A percentile compares a stretch with the other conserved stretches of the same genome.
Evolutionary conservation across 139 green algal species (phyloP).

Genomic region (Chara braunii): DNA sequence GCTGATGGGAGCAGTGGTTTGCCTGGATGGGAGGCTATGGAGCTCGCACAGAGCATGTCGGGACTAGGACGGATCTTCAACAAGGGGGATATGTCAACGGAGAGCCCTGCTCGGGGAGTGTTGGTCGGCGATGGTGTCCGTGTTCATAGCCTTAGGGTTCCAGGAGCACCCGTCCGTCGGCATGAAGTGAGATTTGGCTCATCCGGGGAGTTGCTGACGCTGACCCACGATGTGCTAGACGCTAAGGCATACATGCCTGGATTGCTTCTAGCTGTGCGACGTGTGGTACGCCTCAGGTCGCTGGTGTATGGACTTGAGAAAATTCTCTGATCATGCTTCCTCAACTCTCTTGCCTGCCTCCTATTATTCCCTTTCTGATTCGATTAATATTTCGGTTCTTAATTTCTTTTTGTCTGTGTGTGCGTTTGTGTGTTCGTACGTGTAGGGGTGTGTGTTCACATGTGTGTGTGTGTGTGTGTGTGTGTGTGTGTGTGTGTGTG

Average conservation of each 20-base stretch:
- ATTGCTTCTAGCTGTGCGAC: slow-evolving; percentile 24
- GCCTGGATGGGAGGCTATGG: too few relatives aligned
- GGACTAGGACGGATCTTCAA: slow-evolving; percentile 32
- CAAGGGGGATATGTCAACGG: slow-evolving; percentile 17
- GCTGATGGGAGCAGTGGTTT: too few relatives aligned
- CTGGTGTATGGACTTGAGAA: slow-evolving; percentile 34
- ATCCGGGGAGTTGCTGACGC: too few relatives aligned
- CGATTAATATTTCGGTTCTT: too few relatives aligned
- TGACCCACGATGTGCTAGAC: slow-evolving; percentile 11
- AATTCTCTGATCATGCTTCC: slow-evolving; percentile 20
- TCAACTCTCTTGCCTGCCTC: too few relatives aligned
- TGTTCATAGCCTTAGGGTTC: slow-evolving; percentile 26
- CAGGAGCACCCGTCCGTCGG: slow-evolving; percentile 1
- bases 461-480: too few relatives aligned
- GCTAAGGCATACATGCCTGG: slow-evolving; percentile 19
- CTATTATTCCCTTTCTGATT: too few relatives aligned
- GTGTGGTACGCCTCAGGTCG: slow-evolving; percentile 11
- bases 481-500: too few relatives aligned
- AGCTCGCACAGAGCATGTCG: slow-evolving; percentile 18
- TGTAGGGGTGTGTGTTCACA: too few relatives aligned
- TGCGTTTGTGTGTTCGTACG: too few relatives aligned
- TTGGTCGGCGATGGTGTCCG: slow-evolving; percentile 15
- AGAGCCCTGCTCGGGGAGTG: neutral
- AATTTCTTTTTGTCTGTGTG: too few relatives aligned
- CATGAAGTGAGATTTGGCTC: neutral